phyloP scores from a whole-genome alignment of 2,329 filamentous ascomycete species.

The Pseudopyricularia javanii region DNA sequence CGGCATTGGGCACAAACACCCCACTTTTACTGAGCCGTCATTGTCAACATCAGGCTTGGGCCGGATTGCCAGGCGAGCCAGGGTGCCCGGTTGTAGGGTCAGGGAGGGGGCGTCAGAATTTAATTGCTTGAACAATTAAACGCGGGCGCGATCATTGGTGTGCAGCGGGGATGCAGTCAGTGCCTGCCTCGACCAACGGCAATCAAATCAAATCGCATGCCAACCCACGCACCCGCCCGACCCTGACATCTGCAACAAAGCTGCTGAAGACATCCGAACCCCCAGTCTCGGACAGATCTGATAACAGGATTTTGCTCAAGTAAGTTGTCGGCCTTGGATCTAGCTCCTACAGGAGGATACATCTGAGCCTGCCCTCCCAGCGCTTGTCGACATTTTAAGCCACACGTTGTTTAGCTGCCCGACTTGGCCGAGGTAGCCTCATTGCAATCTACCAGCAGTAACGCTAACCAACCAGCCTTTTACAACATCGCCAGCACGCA shows the following conservation, averaged over 20 bases:
- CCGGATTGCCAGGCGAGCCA: background rate
- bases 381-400: background rate
- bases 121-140: background rate
- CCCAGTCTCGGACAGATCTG: background rate
- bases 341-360: background rate
- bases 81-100: background rate
- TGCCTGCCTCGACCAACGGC: too few relatives aligned
- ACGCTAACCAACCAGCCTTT: background rate
- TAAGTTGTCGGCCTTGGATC: background rate
- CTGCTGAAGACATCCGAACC: background rate
- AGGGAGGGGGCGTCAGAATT: background rate
- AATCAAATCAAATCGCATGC: background rate
- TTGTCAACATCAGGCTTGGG: too few relatives aligned
- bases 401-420: background rate
- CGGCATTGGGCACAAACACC: background rate
- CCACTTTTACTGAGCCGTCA: background rate
- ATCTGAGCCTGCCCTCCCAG: background rate
- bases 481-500: background rate
- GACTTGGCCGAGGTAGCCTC: background rate
- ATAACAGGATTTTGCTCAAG: background rate
- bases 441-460: background rate
- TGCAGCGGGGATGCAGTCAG: too few relatives aligned
- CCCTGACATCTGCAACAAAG: background rate
- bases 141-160: background rate
- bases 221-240: background rate